These are phyloP conservation scores for Rhodotorula sp. DNA, from an alignment of 1,284 basidiomycete species.

Conservation along the genomic window DNA sequence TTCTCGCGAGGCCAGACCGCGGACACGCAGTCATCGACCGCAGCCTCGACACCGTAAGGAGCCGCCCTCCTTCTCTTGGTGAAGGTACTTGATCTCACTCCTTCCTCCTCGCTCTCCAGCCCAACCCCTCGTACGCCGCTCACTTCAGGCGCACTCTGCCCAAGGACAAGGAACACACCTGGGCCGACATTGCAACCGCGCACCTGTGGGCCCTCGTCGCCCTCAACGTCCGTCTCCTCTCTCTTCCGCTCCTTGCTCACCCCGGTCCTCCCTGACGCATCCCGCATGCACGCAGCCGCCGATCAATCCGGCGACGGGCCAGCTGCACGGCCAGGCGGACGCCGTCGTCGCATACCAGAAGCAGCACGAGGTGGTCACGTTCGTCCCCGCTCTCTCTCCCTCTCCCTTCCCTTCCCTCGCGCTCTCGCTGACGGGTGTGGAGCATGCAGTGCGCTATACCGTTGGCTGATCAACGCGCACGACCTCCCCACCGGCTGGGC, in stretches of 20 bases:
- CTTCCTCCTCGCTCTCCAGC: not conserved
- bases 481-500: conserved; percentile 39
- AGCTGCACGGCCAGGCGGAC: not conserved
- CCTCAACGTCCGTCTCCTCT: conserved; percentile 12
- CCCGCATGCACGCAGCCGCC: not conserved
- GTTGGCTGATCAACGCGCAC: conserved; percentile 37
- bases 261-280: not conserved
- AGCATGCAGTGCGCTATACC: conserved; percentile 36
- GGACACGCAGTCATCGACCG: conserved; percentile 2
- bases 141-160: conserved; percentile 8
- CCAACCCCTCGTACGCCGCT: not conserved
- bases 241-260: too few species aligned
- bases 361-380: conserved; percentile 23
- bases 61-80: not conserved
- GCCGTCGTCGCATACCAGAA: conserved; percentile 14
- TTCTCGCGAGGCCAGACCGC: conserved; percentile 4
- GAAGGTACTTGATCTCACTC: not conserved
- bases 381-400: not conserved
- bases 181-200: conserved; percentile 28
- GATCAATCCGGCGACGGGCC: not conserved
- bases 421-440: not conserved
- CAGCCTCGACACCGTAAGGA: conserved; percentile 6
- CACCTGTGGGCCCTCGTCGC: conserved; percentile 32
- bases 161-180: conserved; percentile 6
- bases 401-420: not conserved